Conservation (phyloP, 352 stramenopile species). For the Globisporangium lucens region DNA sequence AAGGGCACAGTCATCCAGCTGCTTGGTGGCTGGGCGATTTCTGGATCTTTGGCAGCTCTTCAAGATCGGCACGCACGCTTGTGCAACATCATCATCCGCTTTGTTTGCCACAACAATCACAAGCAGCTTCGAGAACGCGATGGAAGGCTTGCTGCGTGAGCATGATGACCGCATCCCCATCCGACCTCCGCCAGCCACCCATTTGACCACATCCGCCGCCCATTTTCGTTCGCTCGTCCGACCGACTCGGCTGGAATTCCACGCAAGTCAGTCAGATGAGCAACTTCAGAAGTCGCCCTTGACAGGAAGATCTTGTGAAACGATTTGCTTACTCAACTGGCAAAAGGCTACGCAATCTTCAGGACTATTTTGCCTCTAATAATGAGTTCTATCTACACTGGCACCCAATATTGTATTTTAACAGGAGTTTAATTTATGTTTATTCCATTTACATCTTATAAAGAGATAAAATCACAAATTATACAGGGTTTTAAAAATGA, state of each 20-base stretch:
- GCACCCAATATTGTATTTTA: not conserved
- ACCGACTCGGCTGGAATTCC: not conserved
- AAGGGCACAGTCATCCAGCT: not conserved
- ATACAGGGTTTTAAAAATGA: not conserved
- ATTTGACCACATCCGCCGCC: not conserved
- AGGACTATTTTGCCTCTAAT: not conserved
- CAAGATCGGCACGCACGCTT: not conserved
- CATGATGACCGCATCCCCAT: not conserved
- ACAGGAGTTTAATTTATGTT: not conserved
- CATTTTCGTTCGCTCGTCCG: not conserved
- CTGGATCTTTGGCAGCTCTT: not conserved
- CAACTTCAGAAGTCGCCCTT: not conserved
- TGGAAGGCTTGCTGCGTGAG: not conserved
- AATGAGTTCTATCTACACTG: not conserved
- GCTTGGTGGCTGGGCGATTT: not conserved
- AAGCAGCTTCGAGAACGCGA: constrained; percentile 2
- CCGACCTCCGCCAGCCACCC: not conserved
- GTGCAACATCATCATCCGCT: not conserved
- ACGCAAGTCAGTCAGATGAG: not conserved
- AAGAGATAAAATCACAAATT: not conserved
- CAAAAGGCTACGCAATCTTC: constrained; percentile 3
- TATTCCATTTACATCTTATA: not conserved
- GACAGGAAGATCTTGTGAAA: not conserved
- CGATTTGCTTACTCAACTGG: not conserved
- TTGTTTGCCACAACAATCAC: not conserved